Conservation (phyloP, 495 filamentous ascomycete genomes). For the Penicillium lagena region DNA sequence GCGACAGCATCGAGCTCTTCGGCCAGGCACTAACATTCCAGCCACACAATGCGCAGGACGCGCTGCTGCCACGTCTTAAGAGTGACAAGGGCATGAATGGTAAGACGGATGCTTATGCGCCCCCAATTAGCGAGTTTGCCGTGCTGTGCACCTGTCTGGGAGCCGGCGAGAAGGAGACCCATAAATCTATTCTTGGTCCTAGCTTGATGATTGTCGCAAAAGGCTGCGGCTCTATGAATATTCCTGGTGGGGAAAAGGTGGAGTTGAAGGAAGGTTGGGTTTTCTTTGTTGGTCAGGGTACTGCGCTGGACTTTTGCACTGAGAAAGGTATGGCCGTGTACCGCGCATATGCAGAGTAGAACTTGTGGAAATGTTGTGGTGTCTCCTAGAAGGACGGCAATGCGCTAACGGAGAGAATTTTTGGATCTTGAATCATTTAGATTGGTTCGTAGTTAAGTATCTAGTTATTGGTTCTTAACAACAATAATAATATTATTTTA, state of each 20-base stretch:
- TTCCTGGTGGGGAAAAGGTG: slow-evolving; percentile 39
- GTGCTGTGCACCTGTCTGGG: slow-evolving; percentile 55
- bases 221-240: slow-evolving; percentile 53
- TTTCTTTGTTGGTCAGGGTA: slow-evolving; percentile 61
- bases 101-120: slow-evolving; percentile 55
- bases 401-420: too few relatives aligned
- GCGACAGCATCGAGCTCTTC: slow-evolving; percentile 59
- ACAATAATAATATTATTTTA: too few relatives aligned
- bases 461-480: too few relatives aligned
- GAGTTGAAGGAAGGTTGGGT: slow-evolving; percentile 57
- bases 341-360: slow-evolving; percentile 48
- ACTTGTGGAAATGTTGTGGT: background rate
- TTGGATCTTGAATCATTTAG: too few relatives aligned
- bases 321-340: slow-evolving; percentile 48
- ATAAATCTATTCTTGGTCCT: slow-evolving; percentile 53
- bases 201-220: slow-evolving; percentile 59
- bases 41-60: slow-evolving; percentile 49
- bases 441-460: too few relatives aligned
- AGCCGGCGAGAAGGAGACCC: slow-evolving; percentile 50
- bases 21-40: slow-evolving; percentile 52
- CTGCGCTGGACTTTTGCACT: slow-evolving; percentile 42
- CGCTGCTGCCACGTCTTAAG: slow-evolving; percentile 40
- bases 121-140: slow-evolving; percentile 69
- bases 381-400: too few relatives aligned
- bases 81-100: slow-evolving; percentile 49